phyloP scores from a whole-genome alignment of 768 basidiomycete genomes.

The Xanthoconium purpureum region DNA sequence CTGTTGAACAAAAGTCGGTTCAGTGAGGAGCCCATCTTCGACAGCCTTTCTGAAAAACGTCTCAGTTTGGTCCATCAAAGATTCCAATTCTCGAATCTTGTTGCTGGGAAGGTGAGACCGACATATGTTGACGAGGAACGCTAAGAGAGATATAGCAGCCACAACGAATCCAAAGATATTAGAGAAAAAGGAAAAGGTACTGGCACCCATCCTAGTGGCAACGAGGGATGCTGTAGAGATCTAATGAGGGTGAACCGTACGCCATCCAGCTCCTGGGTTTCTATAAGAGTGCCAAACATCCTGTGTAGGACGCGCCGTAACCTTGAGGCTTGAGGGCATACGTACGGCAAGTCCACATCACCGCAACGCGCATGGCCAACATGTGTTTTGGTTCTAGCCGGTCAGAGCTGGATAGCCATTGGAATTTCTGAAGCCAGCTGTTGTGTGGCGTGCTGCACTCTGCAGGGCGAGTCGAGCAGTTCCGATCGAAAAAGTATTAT shows the following conservation, averaged over 20 bases:
- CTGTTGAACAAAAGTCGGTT: background rate
- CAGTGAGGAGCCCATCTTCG: background rate
- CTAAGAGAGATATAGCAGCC: background rate
- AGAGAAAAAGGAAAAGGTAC: background rate
- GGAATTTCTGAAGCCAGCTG: no score
- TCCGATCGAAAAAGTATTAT: no score
- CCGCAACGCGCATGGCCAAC: no score
- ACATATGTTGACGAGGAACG: background rate
- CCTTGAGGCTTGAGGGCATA: background rate
- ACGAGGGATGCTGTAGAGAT: background rate
- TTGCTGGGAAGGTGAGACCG: constrained; percentile 4
- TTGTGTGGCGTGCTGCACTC: no score
- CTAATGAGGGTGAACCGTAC: background rate
- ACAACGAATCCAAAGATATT: background rate
- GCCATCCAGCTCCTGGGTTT: background rate
- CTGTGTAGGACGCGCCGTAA: background rate
- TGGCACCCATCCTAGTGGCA: background rate
- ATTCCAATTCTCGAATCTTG: constrained; percentile 2
- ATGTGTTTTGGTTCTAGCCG: no score
- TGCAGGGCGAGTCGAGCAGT: no score
- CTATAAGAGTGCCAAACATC: background rate
- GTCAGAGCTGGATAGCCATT: no score
- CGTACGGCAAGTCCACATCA: no score
- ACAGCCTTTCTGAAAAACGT: background rate
- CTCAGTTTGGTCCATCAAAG: background rate